Evolutionary conservation across 2,329 filamentous ascomycete species (phyloP), one percentile per base, ranked within the genome.

Genomic region (Nothophoma quercina): DNA sequence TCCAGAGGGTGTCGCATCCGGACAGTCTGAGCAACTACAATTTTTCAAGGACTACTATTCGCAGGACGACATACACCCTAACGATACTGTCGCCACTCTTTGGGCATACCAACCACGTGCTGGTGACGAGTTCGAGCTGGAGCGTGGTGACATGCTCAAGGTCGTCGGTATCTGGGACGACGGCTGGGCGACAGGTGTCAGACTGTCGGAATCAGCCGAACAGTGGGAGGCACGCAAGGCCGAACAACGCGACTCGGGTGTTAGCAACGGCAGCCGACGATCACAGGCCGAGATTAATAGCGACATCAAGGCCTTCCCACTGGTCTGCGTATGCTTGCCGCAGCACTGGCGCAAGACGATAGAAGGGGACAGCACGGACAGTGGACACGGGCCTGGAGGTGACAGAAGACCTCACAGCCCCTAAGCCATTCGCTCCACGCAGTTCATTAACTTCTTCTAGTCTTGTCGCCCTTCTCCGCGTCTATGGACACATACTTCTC

Each of bases 41-140:
- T 96, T 92, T 70, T 99, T 99, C 85, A 96, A 96, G 71, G 95
- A 99, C 74, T 99, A 99, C 76, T 99, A 99, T 72, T 98, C 93
- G 2, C 88, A 93, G 64, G 95, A 98, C 66, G 93, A 98, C 65
- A 96, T 99, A 51, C 91, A 93, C 66, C 90, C 93, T 0, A 89
- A 90, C 50, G 93, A 98, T 67, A 88, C 89, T 53, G 93, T 99
- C 33, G 85, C 95, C 12, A 91, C 92, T 2, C 83, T 99, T 12
- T 99, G 95, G 95, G 93, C 95, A 2, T 99, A 99, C 74, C 91
- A 96, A 65, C 93, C 95, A 26, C 89, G 95, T 26, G 95, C 95
- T 4, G 86, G 87, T 23, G 95, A 99, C 68, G 95, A 99, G 71
- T 98, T 98, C 69, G 83, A 91, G 30, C 81, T 99, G 29, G 95